Evolutionary conservation across 2,329 filamentous ascomycete genomes (phyloP).

Genomic region (Ceratocystis albifundus): DNA sequence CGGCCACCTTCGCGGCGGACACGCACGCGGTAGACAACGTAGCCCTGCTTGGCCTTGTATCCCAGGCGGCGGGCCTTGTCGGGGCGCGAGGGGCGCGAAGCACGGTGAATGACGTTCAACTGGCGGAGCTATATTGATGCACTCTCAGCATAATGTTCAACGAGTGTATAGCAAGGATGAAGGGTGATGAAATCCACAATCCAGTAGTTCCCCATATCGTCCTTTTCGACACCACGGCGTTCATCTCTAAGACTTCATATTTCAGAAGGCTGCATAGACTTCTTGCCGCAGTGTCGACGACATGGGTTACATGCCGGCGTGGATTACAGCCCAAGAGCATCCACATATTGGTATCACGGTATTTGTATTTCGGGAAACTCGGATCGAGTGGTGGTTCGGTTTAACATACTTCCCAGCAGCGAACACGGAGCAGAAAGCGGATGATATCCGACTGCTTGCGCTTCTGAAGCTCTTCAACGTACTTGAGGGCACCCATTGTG

Average conservation of each 20-base stretch:
- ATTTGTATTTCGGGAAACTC: slow-evolving; percentile 21
- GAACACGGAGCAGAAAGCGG: slow-evolving; percentile 98
- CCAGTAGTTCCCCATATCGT: slow-evolving; percentile 21
- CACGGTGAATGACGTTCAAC: slow-evolving; percentile 99
- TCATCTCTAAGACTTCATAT: slow-evolving; percentile 13
- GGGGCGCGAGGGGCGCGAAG: slow-evolving; percentile 91
- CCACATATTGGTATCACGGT: slow-evolving; percentile 23
- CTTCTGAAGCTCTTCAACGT: slow-evolving; percentile 99
- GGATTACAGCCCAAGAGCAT: slow-evolving; percentile 23
- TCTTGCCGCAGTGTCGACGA: slow-evolving; percentile 18
- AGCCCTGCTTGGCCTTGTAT: slow-evolving; percentile 99
- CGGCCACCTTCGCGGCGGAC: slow-evolving; percentile 97
- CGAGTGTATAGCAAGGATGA: slow-evolving; percentile 83
- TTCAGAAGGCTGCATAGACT: slow-evolving; percentile 20
- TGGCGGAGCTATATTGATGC: slow-evolving; percentile 99
- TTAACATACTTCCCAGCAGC: slow-evolving; percentile 97
- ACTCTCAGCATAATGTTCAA: slow-evolving; percentile 99
- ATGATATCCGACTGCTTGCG: slow-evolving; percentile 99
- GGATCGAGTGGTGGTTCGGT: slow-evolving; percentile 22
- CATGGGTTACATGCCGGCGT: slow-evolving; percentile 23
- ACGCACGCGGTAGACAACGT: slow-evolving; percentile 99
- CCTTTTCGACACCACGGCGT: slow-evolving; percentile 29
- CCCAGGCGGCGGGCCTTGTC: slow-evolving; percentile 99
- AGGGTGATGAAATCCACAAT: slow-evolving; percentile 20
- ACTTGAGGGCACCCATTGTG: slow-evolving; percentile 99